phyloP scores from a whole-genome alignment of 164 flowering plant genomes.

The Platanus orientalis region DNA sequence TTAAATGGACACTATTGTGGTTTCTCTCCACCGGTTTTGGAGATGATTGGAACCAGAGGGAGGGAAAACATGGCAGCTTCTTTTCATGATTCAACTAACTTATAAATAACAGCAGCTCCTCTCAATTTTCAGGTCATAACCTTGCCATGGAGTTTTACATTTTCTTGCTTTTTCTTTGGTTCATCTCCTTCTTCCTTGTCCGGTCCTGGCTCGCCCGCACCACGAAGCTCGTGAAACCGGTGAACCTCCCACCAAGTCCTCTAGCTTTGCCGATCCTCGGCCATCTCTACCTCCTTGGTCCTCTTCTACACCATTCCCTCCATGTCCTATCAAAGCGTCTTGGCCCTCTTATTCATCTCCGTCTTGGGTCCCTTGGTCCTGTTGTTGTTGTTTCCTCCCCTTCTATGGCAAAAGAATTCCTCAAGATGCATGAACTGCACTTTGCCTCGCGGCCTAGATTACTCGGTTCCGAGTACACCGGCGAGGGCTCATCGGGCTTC shows the following conservation, averaged over 20 bases:
- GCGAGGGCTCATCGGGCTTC: too few relatives aligned
- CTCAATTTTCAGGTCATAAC: too few relatives aligned
- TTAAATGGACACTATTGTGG: too few relatives aligned
- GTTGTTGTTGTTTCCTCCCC: constrained; percentile 40
- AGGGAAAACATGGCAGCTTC: too few relatives aligned
- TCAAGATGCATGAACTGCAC: constrained; percentile 39
- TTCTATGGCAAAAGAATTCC: constrained; percentile 34
- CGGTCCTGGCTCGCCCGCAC: constrained; percentile 11
- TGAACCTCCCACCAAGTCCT: constrained; percentile 46
- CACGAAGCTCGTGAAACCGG: background rate
- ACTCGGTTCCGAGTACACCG: constrained; percentile 59
- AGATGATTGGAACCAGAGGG: too few relatives aligned
- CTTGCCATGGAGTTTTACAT: too few relatives aligned
- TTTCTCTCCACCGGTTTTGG: too few relatives aligned
- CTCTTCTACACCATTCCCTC: constrained; percentile 35
- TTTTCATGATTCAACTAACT: too few relatives aligned
- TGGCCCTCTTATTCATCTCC: constrained; percentile 40
- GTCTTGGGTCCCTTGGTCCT: constrained; percentile 26
- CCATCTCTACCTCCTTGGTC: constrained; percentile 39
- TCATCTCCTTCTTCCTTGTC: constrained; percentile 12
- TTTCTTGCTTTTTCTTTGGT: constrained; percentile 13
- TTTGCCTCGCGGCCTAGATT: constrained; percentile 35
- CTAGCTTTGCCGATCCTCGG: constrained; percentile 39
- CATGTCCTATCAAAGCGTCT: constrained; percentile 28
- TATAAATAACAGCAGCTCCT: too few relatives aligned